These are phyloP conservation scores for Coniochaeta ligniaria DNA, from an alignment of 2,329 filamentous ascomycete species.

Conservation along the genomic window DNA sequence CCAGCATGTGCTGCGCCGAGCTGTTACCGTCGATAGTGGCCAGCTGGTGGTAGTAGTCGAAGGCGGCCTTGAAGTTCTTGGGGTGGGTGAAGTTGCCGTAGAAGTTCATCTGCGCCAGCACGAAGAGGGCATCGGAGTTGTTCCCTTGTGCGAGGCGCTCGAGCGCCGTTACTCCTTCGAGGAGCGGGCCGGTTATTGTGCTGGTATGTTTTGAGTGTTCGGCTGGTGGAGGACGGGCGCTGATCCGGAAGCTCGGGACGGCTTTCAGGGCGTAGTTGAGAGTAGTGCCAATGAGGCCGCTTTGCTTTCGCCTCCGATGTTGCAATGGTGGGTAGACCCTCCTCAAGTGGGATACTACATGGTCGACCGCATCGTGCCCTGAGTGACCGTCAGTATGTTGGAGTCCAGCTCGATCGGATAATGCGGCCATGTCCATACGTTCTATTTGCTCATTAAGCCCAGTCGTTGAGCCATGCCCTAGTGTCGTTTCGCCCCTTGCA, in stretches of 20 bases:
- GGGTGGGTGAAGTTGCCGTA: constrained; percentile 91
- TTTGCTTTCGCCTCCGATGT: constrained; percentile 34
- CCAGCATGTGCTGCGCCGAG: constrained; percentile 92
- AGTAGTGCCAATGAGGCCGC: constrained; percentile 33
- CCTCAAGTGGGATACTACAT: constrained; percentile 40
- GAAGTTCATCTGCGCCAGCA: constrained; percentile 93
- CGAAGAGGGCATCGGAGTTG: constrained; percentile 78
- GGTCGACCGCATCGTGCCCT: constrained; percentile 48
- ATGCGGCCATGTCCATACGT: not conserved
- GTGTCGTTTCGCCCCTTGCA: not conserved
- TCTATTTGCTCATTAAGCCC: not conserved
- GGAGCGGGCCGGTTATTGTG: constrained; percentile 33
- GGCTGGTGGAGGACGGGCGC: constrained; percentile 35
- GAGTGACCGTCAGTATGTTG: not conserved
- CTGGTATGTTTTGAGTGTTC: constrained; percentile 20
- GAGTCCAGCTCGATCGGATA: constrained; percentile 3
- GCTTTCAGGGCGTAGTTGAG: constrained; percentile 38
- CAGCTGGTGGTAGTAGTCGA: constrained; percentile 72
- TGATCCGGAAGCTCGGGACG: constrained; percentile 42
- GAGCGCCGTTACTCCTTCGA: constrained; percentile 44
- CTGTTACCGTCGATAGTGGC: constrained; percentile 74
- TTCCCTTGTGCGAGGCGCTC: constrained; percentile 45
- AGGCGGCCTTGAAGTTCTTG: constrained; percentile 71
- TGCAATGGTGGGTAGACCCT: constrained; percentile 40
- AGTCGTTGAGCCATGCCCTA: not conserved